Percentiles rank a stretch among this genome's conserved stretches.
phyloP scores from a whole-genome alignment of 352 stramenopile species.

The Pythium dissotocum region DNA sequence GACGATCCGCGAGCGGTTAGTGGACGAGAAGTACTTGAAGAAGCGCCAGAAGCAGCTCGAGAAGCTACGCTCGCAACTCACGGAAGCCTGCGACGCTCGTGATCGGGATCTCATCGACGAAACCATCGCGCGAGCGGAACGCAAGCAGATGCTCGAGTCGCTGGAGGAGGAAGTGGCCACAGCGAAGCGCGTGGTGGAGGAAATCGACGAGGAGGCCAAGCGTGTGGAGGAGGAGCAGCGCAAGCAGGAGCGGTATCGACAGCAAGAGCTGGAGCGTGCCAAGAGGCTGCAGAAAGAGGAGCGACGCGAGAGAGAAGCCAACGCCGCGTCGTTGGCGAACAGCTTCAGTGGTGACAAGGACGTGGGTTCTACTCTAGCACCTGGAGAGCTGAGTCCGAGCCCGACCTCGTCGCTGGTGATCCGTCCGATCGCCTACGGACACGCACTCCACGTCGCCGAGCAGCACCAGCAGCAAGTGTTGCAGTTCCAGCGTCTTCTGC shows the following conservation, averaged over 20 bases:
- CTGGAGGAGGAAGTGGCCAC: constrained; percentile 53
- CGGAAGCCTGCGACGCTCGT: constrained; percentile 38
- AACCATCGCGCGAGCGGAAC: constrained; percentile 61
- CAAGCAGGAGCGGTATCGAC: constrained; percentile 32
- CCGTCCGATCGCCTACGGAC: constrained; percentile 68
- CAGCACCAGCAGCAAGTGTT: constrained; percentile 62
- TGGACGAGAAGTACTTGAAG: constrained; percentile 77
- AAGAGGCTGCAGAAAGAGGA: constrained; percentile 10
- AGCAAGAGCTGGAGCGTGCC: constrained; percentile 31
- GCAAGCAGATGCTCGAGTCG: constrained; percentile 77
- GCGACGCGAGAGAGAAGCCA: constrained; percentile 5
- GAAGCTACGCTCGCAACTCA: constrained; percentile 55
- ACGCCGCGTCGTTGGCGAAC: neutral
- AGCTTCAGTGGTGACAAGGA: neutral
- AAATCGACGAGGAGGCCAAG: constrained; percentile 32
- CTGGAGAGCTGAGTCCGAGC: neutral
- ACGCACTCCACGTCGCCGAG: constrained; percentile 64
- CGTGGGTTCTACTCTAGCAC: neutral
- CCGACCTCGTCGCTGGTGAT: constrained; percentile 55
- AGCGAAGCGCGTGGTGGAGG: constrained; percentile 46
- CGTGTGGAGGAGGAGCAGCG: constrained; percentile 18
- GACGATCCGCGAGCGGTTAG: constrained; percentile 45
- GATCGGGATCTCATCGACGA: constrained; percentile 56
- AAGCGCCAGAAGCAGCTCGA: constrained; percentile 78
- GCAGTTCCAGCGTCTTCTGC: constrained; percentile 55